These are phyloP conservation scores for Euclidium syriacum DNA, from an alignment of 345 rosid species.

Conservation along the genomic window DNA sequence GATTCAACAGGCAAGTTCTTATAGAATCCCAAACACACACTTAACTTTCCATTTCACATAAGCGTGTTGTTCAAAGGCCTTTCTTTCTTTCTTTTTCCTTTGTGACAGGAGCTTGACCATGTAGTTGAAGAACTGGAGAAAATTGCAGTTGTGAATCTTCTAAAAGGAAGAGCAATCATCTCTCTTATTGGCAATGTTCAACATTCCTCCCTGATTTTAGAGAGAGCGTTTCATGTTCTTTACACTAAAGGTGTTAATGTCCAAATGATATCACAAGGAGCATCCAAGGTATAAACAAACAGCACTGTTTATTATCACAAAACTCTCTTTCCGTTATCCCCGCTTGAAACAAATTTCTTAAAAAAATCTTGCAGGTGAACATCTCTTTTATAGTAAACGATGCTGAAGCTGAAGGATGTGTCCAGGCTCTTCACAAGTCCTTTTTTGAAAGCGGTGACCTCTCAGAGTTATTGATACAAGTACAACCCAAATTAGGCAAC, in stretches of 20 bases:
- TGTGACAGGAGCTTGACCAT: conserved; percentile 90
- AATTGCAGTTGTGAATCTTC: conserved; percentile 83
- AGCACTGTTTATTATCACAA: neutral
- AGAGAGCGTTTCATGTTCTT: conserved; percentile 89
- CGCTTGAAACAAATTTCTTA: neutral
- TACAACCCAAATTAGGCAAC: conserved; percentile 28
- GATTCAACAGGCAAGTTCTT: conserved; percentile 87
- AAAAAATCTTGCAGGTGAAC: conserved; percentile 49
- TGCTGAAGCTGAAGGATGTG: conserved; percentile 72
- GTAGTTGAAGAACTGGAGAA: conserved; percentile 97
- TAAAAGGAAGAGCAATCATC: conserved; percentile 84
- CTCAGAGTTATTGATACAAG: conserved; percentile 34
- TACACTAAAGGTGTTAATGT: conserved; percentile 83
- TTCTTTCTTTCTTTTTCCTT: neutral
- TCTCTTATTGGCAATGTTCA: conserved; percentile 95
- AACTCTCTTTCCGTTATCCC: neutral
- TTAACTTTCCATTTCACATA: conserved; percentile 2
- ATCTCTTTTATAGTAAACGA: conserved; percentile 87
- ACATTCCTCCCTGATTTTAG: conserved; percentile 83
- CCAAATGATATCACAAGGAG: conserved; percentile 99
- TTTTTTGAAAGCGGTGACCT: conserved; percentile 60
- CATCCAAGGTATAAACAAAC: conserved; percentile 71
- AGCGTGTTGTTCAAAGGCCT: neutral
- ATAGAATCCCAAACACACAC: neutral
- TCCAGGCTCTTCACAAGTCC: conserved; percentile 60